phyloP scores from a whole-genome alignment of 352 stramenopile genomes.

The Phytophthora brassicae region DNA sequence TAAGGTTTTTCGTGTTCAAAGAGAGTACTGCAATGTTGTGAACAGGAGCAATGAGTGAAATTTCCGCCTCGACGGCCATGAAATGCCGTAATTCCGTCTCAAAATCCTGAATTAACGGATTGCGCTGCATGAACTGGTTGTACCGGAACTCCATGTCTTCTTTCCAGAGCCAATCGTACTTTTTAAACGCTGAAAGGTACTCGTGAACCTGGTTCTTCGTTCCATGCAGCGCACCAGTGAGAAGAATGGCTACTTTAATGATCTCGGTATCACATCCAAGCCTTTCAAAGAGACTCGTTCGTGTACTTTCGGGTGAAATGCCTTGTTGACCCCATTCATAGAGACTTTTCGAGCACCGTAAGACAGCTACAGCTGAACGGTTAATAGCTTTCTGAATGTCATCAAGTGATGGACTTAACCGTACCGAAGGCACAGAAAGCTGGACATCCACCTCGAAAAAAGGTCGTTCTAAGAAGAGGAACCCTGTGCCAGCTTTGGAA shows the following conservation, averaged over 20 bases:
- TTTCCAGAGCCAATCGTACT: conserved; percentile 91
- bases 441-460: conserved; percentile 91
- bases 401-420: conserved; percentile 78
- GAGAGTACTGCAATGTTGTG: conserved; percentile 87
- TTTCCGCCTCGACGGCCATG: conserved; percentile 78
- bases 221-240: conserved; percentile 80
- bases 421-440: conserved; percentile 76
- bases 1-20: conserved; percentile 88
- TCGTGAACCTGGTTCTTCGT: conserved; percentile 87
- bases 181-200: conserved; percentile 82
- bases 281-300: conserved; percentile 77
- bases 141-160: conserved; percentile 88
- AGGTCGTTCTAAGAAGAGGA: conserved; percentile 80
- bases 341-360: conserved; percentile 81
- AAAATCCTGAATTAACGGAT: conserved; percentile 83
- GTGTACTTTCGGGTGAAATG: conserved; percentile 46
- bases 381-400: conserved; percentile 89
- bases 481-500: conserved; percentile 73
- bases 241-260: conserved; percentile 85
- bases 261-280: conserved; percentile 88
- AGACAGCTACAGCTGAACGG: conserved; percentile 67
- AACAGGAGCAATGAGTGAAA: conserved; percentile 74
- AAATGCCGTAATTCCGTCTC: conserved; percentile 81
- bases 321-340: conserved; percentile 82
- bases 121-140: conserved; percentile 83